These are phyloP conservation scores for Zelopaecilomyces penicillatus DNA, from an alignment of 2,329 filamentous ascomycete genomes.

Conservation along the genomic window DNA sequence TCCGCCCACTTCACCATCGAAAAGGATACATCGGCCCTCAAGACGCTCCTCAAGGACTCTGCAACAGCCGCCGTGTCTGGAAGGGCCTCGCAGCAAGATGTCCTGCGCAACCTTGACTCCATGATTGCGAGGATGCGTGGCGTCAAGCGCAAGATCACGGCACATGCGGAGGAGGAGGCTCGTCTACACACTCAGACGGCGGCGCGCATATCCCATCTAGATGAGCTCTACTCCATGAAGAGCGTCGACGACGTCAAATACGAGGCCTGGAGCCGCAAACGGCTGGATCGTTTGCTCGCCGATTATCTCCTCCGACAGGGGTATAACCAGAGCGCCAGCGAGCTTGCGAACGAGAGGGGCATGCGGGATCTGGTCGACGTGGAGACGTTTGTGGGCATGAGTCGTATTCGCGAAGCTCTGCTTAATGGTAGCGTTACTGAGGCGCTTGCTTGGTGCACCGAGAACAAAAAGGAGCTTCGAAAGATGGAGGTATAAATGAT, in stretches of 20 bases:
- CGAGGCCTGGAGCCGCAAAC: conserved; percentile 75
- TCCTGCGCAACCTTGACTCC: conserved; percentile 71
- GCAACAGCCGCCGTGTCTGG: conserved; percentile 60
- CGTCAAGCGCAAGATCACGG: conserved; percentile 78
- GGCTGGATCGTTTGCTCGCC: conserved; percentile 79
- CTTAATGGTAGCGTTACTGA: conserved; percentile 63
- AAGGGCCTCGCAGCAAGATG: conserved; percentile 55
- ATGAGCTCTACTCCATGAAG: conserved; percentile 70
- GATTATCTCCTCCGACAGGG: conserved; percentile 85
- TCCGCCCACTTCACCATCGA: conserved; percentile 70
- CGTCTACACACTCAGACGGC: conserved; percentile 66
- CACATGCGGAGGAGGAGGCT: conserved; percentile 70
- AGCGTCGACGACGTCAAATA: conserved; percentile 88
- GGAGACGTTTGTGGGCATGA: conserved; percentile 77
- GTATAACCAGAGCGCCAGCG: conserved; percentile 67
- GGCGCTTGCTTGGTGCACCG: conserved; percentile 80
- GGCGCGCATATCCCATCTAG: conserved; percentile 71
- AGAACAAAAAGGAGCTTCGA: conserved; percentile 86
- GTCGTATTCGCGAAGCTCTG: conserved; percentile 66
- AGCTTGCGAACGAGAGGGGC: conserved; percentile 64
- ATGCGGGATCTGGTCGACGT: conserved; percentile 82
- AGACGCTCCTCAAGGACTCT: conserved; percentile 52
- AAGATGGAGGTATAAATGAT: conserved; percentile 62
- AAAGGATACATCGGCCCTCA: conserved; percentile 56
- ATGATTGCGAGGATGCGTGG: conserved; percentile 81